Percentiles rank a stretch among this genome's conserved stretches.
Conservation (phyloP, 106 monocot species). For the Xerophyta viscosa region DNA sequence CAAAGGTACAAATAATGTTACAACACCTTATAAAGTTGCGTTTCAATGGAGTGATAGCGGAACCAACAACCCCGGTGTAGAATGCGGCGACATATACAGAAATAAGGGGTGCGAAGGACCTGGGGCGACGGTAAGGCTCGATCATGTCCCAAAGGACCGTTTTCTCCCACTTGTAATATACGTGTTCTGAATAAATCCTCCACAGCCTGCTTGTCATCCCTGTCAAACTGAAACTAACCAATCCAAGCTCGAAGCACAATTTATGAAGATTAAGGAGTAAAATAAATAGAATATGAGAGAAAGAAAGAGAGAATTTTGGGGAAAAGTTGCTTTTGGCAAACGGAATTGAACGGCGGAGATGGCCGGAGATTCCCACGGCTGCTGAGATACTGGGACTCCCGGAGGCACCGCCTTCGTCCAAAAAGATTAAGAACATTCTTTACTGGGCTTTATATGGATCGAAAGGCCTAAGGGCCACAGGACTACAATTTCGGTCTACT, state of each 20-base stretch:
- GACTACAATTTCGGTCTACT: too few relatives aligned
- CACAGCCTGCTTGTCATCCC: conserved; percentile 48
- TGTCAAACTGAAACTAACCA: background rate
- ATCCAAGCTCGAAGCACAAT: background rate
- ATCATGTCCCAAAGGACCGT: conserved; percentile 77
- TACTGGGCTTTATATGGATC: too few relatives aligned
- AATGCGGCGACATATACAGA: conserved; percentile 58
- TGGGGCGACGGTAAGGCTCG: conserved; percentile 60
- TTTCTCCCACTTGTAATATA: conserved; percentile 58
- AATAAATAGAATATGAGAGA: too few relatives aligned
- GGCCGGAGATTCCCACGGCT: too few relatives aligned
- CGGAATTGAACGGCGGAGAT: too few relatives aligned
- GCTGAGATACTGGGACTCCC: too few relatives aligned
- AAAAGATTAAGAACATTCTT: too few relatives aligned
- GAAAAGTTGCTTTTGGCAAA: too few relatives aligned
- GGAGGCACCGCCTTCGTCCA: too few relatives aligned
- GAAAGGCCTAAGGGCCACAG: too few relatives aligned
- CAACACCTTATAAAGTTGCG: conserved; percentile 64
- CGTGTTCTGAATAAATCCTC: conserved; percentile 55
- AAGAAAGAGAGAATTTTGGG: too few relatives aligned
- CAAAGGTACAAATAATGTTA: background rate
- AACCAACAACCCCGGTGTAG: conserved; percentile 66
- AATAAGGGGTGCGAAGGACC: conserved; percentile 50
- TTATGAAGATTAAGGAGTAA: background rate
- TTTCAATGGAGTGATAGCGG: conserved; percentile 63